Evolutionary conservation across 1,284 basidiomycete species (phyloP), one percentile per base, ranked within the genome.

Genomic region (Pisolithus thermaeus): DNA sequence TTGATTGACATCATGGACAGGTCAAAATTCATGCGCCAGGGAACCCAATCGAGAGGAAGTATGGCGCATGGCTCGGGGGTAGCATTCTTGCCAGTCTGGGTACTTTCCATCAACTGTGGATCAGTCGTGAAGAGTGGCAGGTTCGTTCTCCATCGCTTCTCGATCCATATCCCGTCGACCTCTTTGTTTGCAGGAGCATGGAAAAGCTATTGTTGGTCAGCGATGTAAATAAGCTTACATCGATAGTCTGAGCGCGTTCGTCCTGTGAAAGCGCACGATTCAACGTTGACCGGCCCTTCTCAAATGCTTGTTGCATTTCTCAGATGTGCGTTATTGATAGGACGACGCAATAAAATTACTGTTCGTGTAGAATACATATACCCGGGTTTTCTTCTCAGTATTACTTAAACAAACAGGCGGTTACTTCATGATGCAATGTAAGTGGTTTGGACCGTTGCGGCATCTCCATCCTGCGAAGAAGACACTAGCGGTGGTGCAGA

Each of bases 71-170:
- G 95, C 74, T 98, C 7, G 94, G 94, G 16, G 94, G 94, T 25
- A 92, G 90, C 58, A 94, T 97, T 58, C 76, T 97, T 50, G 92
- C 89, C 1, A 93, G 90, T 63, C 71, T 97, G 62, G 95, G 95
- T 27, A 96, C 93, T 14, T 98, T 97, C 80, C 94, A 98, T 69
- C 94, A 97, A 63, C 72, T 95, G 37, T 95, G 92, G 92, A 91
- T 95, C 62, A 92, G 90, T 64, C 83, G 78, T 63, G 91, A 94
- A 67, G 92, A 96, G 64, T 95, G 90, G 85, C 81, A 90, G 78
- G 90, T 87, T 53, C 37, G 80, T 71, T 22, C 7, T 50, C 23
- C 11, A 16, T n/a, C 30, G 7, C 39, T 43, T 49, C 8, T 50
- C 46, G 12, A 22, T 22, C 2, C 12, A 12, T 28, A 36, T 9